Base-by-base conservation (phyloP, 495 filamentous ascomycete genomes). In the Penicillium dipodomyicola region DNA sequence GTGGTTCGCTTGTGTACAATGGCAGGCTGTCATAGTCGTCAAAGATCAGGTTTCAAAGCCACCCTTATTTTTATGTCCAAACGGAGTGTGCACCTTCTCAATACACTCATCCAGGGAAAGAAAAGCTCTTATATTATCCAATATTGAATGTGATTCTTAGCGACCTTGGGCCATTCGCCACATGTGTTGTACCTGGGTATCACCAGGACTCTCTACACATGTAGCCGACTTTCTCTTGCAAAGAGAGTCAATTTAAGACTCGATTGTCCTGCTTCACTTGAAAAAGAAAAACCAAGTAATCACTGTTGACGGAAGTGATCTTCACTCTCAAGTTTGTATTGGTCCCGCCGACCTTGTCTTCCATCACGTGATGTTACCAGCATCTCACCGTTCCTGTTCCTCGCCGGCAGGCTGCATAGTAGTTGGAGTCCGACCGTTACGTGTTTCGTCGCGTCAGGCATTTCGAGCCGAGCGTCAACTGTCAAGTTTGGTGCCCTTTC, bases 391-490 rank as follows among this genome's bases (percentile, higher is more conserved):
- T 52, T 30, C 42, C 22, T 54, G 39, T 33, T 41, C 43, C 22
- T 47, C 42, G 41, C 33, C 14, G 43, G 33, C 41, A 29, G 22
- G 4, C 37, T 47, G 43, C 41, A 54, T 20, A 12, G 41, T 43
- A 46, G 30, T 54, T 30, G 52, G 32, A 35, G 30, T 20, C 52
- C 42, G 30, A 39, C 32, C 43, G 42, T 47, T 29, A 32, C 52
- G 40, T 40, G n/a, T 39, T 54, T 35, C 29, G 43, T 54, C 42
- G 52, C 32, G 52, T 43, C 39, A 32, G 23, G 52, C 52, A 54
- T 8, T 3, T 37, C 20, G 22, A 54, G 52, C 42, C 43, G 41
- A 45, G 17, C 40, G 9, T 45, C 25, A 25, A 20, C 4, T 25
- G 11, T 45, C 51, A 14, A 30, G 22, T 25, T 19, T 20, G 43